Evolutionary conservation across 805 yeast genomes (phyloP).

Genomic region (Cyberlindnera galapagoensis): DNA sequence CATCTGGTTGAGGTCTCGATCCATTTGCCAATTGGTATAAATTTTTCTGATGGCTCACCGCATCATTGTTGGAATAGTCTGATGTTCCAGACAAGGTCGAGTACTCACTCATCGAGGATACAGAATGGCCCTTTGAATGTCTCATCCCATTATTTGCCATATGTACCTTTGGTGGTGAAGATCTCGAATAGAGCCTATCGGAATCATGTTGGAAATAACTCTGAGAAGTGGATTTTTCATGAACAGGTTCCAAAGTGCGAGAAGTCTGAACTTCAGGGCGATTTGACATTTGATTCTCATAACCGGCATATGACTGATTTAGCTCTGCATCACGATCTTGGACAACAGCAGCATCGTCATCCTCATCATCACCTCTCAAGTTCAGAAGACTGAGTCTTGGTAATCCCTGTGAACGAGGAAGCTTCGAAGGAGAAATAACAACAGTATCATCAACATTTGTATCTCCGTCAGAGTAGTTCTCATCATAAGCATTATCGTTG

Average conservation of each 20-base stretch:
- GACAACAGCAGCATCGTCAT: conserved; percentile 5
- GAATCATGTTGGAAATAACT: conserved; percentile 7
- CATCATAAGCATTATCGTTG: not conserved
- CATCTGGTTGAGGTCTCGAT: conserved; percentile 23
- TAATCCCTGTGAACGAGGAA: conserved; percentile 20
- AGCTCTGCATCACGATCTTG: not conserved
- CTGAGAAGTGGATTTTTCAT: conserved; percentile 4
- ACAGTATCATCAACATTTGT: not conserved
- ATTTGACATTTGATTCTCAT: not conserved
- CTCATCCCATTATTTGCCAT: too few species aligned
- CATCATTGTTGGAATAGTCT: conserved; percentile 2
- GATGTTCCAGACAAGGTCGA: conserved; percentile 20
- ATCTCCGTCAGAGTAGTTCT: too few species aligned
- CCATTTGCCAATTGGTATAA: conserved; percentile 14
- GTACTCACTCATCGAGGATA: conserved; percentile 21
- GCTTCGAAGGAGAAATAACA: conserved; percentile 19
- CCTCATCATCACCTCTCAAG: conserved; percentile 19
- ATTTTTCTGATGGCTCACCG: conserved; percentile 7
- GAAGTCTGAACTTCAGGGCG: too few species aligned
- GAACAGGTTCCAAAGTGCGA: conserved; percentile 8
- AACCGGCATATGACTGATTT: too few species aligned
- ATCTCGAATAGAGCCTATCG: too few species aligned
- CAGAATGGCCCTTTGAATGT: conserved; percentile 9
- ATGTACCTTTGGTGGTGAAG: conserved; percentile 4
- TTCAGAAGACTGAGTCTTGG: conserved; percentile 22